Conservation (phyloP, 345 rosid species). For the Syzygium aromaticum region DNA sequence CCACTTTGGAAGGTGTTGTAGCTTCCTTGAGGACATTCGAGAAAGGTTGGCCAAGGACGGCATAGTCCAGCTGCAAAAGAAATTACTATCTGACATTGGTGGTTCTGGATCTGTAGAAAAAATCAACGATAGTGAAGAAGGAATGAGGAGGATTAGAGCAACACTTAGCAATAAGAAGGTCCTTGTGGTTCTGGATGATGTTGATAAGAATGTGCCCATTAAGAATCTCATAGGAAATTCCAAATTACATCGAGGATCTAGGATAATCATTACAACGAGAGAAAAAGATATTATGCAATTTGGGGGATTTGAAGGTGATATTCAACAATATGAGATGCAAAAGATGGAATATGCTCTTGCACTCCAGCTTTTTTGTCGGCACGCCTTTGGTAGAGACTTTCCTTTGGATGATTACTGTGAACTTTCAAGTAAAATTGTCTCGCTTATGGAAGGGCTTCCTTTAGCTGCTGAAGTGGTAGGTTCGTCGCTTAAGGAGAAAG, state of each 20-base stretch:
- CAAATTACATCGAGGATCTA: fast-evolving
- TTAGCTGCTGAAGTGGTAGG: not conserved
- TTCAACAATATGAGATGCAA: fast-evolving
- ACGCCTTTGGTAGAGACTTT: not conserved
- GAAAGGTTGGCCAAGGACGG: fast-evolving
- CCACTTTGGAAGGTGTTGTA: not conserved
- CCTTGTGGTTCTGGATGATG: not conserved
- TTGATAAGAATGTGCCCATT: fast-evolving
- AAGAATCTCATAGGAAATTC: fast-evolving
- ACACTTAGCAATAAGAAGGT: fast-evolving
- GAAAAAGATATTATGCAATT: fast-evolving
- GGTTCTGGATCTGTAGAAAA: not conserved
- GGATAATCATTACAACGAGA: not conserved
- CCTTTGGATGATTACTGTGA: not conserved
- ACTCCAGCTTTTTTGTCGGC: not conserved
- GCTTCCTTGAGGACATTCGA: not conserved
- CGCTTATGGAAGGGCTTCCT: not conserved
- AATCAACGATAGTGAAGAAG: fast-evolving
- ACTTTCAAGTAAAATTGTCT: not conserved
- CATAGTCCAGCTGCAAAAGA: fast-evolving
- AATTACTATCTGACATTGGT: not conserved
- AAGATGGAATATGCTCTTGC: fast-evolving
- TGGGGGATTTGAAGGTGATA: fast-evolving
- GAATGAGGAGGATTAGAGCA: not conserved
- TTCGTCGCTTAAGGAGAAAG: fast-evolving